phyloP scores from a whole-genome alignment of 495 filamentous ascomycete species.

The Bathelium albidoporum region DNA sequence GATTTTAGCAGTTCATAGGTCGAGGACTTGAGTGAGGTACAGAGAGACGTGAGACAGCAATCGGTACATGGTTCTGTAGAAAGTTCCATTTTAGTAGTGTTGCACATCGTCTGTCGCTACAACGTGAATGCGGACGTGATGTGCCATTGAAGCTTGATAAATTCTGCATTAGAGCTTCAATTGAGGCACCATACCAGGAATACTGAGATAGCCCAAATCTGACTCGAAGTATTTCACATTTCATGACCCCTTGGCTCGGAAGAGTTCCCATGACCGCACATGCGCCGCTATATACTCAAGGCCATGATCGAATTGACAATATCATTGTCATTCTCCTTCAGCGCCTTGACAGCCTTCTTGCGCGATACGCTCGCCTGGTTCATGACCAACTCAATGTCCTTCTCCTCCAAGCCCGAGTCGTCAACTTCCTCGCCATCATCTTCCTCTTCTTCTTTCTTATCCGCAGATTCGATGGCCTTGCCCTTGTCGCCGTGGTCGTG shows the following conservation, averaged over 20 bases:
- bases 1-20: too few species aligned
- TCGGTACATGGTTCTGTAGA: too few species aligned
- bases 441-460: slow-evolving; percentile 71
- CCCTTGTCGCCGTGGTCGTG: slow-evolving; percentile 54
- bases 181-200: too few species aligned
- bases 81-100: neutral
- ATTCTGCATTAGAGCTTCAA: neutral
- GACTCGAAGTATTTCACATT: too few species aligned
- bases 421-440: slow-evolving; percentile 96
- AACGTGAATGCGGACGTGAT: neutral
- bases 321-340: slow-evolving; percentile 98
- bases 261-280: neutral
- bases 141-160: neutral
- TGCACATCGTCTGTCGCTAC: neutral
- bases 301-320: slow-evolving; percentile 99
- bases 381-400: slow-evolving; percentile 99
- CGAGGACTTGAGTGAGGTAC: too few species aligned
- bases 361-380: slow-evolving; percentile 89
- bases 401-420: slow-evolving; percentile 84
- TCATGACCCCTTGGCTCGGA: neutral
- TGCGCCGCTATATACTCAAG: slow-evolving; percentile 68
- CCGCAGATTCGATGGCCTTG: slow-evolving; percentile 58
- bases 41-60: too few species aligned
- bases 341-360: slow-evolving; percentile 96
- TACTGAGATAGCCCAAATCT: too few species aligned